Conservation (phyloP, 768 basidiomycete species). For the Hygrocybe punicea region DNA sequence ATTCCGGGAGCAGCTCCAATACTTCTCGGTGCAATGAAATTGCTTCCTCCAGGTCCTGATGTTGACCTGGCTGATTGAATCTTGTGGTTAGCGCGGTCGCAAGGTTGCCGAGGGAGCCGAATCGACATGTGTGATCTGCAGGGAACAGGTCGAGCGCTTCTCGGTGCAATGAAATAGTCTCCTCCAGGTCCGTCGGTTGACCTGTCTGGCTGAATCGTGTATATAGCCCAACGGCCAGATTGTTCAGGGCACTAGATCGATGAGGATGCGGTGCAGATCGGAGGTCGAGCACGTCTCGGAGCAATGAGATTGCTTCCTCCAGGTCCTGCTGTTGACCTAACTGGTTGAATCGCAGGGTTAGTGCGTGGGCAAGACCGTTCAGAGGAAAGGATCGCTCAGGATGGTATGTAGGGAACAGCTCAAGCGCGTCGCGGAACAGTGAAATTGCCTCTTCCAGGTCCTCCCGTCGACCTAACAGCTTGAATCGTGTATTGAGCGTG, state of each 20-base stretch:
- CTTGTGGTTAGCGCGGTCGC: constrained; percentile 22
- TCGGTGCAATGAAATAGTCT: constrained; percentile 6
- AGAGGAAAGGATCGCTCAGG: constrained; percentile 11
- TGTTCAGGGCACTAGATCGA: constrained; percentile 12
- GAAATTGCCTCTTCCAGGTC: constrained; percentile 14
- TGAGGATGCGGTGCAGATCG: constrained; percentile 11
- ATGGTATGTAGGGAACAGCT: constrained; percentile 10
- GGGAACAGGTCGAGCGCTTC: constrained; percentile 3
- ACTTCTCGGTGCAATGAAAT: constrained; percentile 10
- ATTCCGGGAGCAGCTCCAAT: background rate
- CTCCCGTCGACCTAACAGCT: background rate
- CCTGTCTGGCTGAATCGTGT: constrained; percentile 4
- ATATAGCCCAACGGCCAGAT: constrained; percentile 15
- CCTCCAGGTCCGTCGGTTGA: constrained; percentile 9
- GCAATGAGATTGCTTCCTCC: constrained; percentile 5
- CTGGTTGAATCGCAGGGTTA: constrained; percentile 15
- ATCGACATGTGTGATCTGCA: constrained; percentile 7
- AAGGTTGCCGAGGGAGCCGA: constrained; percentile 11
- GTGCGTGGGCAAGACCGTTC: constrained; percentile 14
- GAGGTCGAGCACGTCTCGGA: constrained; percentile 10
- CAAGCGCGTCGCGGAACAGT: constrained; percentile 10
- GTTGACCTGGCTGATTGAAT: constrained; percentile 10
- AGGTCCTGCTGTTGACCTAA: constrained; percentile 6
- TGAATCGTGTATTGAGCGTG: background rate
- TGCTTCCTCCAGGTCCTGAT: constrained; percentile 23